Percentiles rank a stretch among this genome's conserved stretches.
Evolutionary conservation across 495 filamentous ascomycete species (phyloP).

Genomic region (Tetracladium setigerum): DNA sequence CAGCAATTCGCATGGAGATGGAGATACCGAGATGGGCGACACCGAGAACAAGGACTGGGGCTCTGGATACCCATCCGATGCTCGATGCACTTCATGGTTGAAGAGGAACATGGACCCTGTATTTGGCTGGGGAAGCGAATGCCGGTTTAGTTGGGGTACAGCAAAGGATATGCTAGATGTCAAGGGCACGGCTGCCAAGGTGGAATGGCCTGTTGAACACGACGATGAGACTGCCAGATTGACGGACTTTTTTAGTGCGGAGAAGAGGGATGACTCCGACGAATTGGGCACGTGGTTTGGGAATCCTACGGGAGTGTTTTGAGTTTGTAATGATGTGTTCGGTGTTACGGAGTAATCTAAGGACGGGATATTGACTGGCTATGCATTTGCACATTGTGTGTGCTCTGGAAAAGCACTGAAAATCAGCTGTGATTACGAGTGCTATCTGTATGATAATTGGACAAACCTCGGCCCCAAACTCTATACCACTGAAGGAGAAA

Average conservation of each 20-base stretch:
- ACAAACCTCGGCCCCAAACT: no score
- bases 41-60: slow-evolving; percentile 53
- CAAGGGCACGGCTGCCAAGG: slow-evolving; percentile 47
- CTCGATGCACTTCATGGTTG: slow-evolving; percentile 72
- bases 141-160: slow-evolving; percentile 91
- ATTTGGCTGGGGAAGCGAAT: slow-evolving; percentile 92
- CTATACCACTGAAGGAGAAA: no score
- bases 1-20: slow-evolving; percentile 6
- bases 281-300: slow-evolving; percentile 61
- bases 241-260: slow-evolving; percentile 61
- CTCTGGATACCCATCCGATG: slow-evolving; percentile 88
- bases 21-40: slow-evolving; percentile 13
- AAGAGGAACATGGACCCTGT: slow-evolving; percentile 80
- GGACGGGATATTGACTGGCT: background rate
- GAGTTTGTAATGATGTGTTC: slow-evolving; percentile 8
- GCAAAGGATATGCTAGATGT: slow-evolving; percentile 84
- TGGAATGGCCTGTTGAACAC: slow-evolving; percentile 78
- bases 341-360: background rate
- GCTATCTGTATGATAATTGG: no score
- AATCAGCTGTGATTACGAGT: no score
- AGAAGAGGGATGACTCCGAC: slow-evolving; percentile 34
- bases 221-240: slow-evolving; percentile 58
- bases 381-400: no score
- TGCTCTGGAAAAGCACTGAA: no score
- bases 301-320: slow-evolving; percentile 52